Base-by-base conservation (phyloP, 768 basidiomycete species). In the Strobilomyces dryophilus region DNA sequence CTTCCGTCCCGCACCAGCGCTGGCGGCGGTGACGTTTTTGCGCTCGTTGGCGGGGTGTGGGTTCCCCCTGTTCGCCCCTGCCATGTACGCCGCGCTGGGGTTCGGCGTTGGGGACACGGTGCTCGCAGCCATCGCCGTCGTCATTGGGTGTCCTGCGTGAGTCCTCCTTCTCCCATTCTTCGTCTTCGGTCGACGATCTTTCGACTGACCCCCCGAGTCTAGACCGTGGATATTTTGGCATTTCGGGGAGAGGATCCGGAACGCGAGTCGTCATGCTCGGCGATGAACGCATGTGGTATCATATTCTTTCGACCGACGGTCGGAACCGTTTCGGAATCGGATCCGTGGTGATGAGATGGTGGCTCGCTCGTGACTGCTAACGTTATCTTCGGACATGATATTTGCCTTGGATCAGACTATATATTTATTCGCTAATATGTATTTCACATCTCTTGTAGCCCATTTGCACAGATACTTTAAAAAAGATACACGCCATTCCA, bases 51-150 rank as follows among this genome's bases (percentile, higher is more conserved):
- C 81, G 1, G 89, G 89, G 0, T 89, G 87, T 48, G 82, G 78
- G 1, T 89, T 92, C 62, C 89, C 89, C 4, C 24, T 91, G n/a
- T 91, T 90, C 58, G 85, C 83, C 2, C 4, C 84, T 18, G 72
- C 77, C 32, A 85, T 90, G 81, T 89, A 79, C 66, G 65, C 72
- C 1, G 70, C 72, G 12, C 71, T 90, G 0, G 89, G 87, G 4
- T 85, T 84, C 51, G 89, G 87, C 0, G 85, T 82, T 54, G 85
- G 84, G 9, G 69, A 82, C 56, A 85, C 86, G 0, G 73, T 90
- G 4, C 73, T 91, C 8, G 87, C 87, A 0, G 75, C 63, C 24
- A 57, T 78, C 2, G 73, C 83, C 3, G 79, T 89, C 49, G 75
- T 66, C 1, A 66, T 89, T 14, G 86, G 86, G 14, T 79, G 81